Conservation (phyloP, 164 flowering plant species). For the Chimonanthus salicifolius region DNA sequence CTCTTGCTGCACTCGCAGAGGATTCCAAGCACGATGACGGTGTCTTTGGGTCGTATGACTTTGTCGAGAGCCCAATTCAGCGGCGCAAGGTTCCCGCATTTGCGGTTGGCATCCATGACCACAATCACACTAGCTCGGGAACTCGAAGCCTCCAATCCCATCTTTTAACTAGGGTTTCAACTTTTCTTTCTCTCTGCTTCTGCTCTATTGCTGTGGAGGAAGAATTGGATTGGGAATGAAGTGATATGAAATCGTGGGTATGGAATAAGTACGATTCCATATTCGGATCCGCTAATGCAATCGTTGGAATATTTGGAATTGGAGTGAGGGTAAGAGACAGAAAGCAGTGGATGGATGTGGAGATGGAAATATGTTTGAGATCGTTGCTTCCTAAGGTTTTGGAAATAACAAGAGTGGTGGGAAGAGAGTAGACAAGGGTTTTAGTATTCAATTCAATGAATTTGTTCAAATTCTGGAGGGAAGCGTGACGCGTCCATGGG, state of each 20-base stretch:
- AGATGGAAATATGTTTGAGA: background rate
- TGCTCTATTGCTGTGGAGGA: background rate
- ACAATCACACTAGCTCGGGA: slow-evolving; percentile 36
- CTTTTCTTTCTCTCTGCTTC: background rate
- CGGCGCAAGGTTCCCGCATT: slow-evolving; percentile 22
- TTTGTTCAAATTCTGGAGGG: too few species aligned
- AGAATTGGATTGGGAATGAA: background rate
- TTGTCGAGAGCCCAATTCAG: slow-evolving; percentile 38
- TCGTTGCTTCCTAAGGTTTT: background rate
- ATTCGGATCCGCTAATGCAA: background rate
- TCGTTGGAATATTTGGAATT: background rate
- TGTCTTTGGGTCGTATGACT: slow-evolving; percentile 39
- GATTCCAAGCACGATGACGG: slow-evolving; percentile 36
- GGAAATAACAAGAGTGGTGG: background rate
- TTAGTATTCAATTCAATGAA: too few species aligned
- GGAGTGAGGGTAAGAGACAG: background rate
- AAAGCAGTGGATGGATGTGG: background rate
- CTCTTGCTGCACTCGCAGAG: slow-evolving; percentile 29
- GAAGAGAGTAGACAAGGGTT: background rate
- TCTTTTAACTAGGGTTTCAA: background rate
- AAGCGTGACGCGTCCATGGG: too few species aligned
- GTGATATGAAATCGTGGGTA: too few species aligned
- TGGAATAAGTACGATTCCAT: background rate
- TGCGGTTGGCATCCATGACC: slow-evolving; percentile 36
- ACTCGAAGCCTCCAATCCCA: slow-evolving; percentile 1